These are phyloP conservation scores for Colletotrichum lupini DNA, from an alignment of 2,329 filamentous ascomycete genomes.

Conservation along the genomic window DNA sequence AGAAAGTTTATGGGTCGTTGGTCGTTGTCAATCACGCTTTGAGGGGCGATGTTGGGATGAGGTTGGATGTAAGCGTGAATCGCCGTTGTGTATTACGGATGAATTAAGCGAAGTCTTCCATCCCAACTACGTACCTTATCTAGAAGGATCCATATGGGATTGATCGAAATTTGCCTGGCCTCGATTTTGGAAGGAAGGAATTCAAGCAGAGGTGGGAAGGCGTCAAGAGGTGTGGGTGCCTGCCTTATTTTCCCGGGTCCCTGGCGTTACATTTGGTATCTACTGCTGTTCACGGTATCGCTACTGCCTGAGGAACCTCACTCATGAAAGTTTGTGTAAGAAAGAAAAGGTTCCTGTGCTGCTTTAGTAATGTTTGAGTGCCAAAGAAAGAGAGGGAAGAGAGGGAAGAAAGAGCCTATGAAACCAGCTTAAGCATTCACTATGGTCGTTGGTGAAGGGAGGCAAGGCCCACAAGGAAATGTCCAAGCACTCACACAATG, in stretches of 20 bases:
- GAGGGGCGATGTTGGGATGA: not conserved
- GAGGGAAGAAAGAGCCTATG: not conserved
- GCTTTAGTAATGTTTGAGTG: not conserved
- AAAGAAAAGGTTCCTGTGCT: not conserved
- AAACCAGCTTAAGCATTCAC: not conserved
- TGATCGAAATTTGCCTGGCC: too few species aligned
- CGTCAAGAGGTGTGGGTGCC: not conserved
- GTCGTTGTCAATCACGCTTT: not conserved
- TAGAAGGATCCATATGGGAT: too few species aligned
- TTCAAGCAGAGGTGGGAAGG: not conserved
- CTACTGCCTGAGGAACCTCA: not conserved
- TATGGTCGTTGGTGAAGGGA: not conserved
- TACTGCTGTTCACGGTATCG: not conserved
- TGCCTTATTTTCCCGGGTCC: not conserved
- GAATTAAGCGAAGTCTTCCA: not conserved
- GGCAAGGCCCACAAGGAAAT: not conserved
- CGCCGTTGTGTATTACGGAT: not conserved
- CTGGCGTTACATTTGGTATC: not conserved
- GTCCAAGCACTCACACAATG: not conserved
- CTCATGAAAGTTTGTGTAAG: not conserved
- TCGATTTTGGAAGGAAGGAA: not conserved
- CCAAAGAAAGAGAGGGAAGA: not conserved
- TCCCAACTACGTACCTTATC: not conserved
- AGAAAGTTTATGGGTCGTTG: not conserved
- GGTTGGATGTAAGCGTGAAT: not conserved